Evolutionary conservation across 2,329 filamentous ascomycete species (phyloP).

Genomic region (Ophioceras dolichostomum): DNA sequence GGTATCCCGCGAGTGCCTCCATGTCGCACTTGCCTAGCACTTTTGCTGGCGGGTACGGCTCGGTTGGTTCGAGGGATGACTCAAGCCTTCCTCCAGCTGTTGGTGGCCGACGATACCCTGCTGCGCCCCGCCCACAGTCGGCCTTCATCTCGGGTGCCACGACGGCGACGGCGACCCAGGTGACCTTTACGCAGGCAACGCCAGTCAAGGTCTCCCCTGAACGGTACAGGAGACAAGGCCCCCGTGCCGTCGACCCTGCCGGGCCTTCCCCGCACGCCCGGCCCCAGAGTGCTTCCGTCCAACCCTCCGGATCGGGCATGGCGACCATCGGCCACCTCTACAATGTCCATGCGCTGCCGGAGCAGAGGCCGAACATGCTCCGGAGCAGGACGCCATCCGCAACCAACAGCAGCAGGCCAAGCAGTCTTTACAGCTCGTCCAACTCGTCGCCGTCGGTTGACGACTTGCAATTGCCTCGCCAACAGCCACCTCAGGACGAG

Average conservation of each 20-base stretch:
- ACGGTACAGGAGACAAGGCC: constrained; percentile 61
- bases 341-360: constrained; percentile 26
- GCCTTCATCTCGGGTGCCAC: constrained; percentile 16
- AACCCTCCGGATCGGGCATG: constrained; percentile 40
- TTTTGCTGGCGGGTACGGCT: constrained; percentile 20
- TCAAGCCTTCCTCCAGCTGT: constrained; percentile 29
- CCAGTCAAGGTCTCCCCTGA: constrained; percentile 62
- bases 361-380: constrained; percentile 17
- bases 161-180: constrained; percentile 26
- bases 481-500: constrained; percentile 43
- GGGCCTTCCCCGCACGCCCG: constrained; percentile 14
- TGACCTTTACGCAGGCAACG: constrained; percentile 43
- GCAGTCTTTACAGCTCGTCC: constrained; percentile 37
- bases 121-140: constrained; percentile 28
- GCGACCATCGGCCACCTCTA: constrained; percentile 43
- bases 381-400: constrained; percentile 20
- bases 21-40: constrained; percentile 27
- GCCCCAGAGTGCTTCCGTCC: constrained; percentile 22
- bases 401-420: constrained; percentile 31
- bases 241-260: constrained; percentile 41
- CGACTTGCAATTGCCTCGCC: constrained; percentile 53
- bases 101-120: constrained; percentile 25
- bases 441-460: constrained; percentile 44
- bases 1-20: constrained; percentile 23
- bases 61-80: constrained; percentile 39